Conservation (phyloP, 495 filamentous ascomycete species). For the Neurospora sp. region DNA sequence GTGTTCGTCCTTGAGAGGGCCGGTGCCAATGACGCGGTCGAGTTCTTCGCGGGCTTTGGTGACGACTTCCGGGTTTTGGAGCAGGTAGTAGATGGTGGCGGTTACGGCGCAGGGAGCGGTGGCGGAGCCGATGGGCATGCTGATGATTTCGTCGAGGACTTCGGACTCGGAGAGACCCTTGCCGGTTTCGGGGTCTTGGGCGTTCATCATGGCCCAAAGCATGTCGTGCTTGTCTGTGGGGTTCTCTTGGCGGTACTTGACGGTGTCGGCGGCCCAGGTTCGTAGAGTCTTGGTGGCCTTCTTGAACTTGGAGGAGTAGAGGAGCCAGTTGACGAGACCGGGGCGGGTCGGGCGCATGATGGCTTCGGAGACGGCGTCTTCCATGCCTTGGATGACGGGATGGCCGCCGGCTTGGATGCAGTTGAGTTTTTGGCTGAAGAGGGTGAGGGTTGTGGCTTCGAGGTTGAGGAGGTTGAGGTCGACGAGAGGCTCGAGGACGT, state of each 20-base stretch:
- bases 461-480: slow-evolving; percentile 64
- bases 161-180: slow-evolving; percentile 45
- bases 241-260: slow-evolving; percentile 46
- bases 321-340: slow-evolving; percentile 43
- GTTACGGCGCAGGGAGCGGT: slow-evolving; percentile 41
- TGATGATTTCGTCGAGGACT: slow-evolving; percentile 60
- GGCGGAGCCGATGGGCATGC: slow-evolving; percentile 39
- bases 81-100: slow-evolving; percentile 47
- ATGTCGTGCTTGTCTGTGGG: slow-evolving; percentile 55
- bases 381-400: slow-evolving; percentile 57
- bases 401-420: slow-evolving; percentile 50
- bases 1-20: slow-evolving; percentile 43
- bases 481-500: slow-evolving; percentile 44
- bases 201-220: slow-evolving; percentile 55
- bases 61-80: slow-evolving; percentile 51
- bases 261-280: slow-evolving; percentile 43
- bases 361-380: slow-evolving; percentile 48
- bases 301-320: slow-evolving; percentile 44
- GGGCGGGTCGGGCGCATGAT: slow-evolving; percentile 46
- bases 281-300: slow-evolving; percentile 43
- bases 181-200: slow-evolving; percentile 56
- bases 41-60: slow-evolving; percentile 56
- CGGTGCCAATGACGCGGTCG: slow-evolving; percentile 47
- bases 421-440: slow-evolving; percentile 61
- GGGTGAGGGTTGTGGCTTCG: slow-evolving; percentile 52